Conservation (phyloP, 1,139 yeast species). For the Wickerhamomyces sp. region DNA sequence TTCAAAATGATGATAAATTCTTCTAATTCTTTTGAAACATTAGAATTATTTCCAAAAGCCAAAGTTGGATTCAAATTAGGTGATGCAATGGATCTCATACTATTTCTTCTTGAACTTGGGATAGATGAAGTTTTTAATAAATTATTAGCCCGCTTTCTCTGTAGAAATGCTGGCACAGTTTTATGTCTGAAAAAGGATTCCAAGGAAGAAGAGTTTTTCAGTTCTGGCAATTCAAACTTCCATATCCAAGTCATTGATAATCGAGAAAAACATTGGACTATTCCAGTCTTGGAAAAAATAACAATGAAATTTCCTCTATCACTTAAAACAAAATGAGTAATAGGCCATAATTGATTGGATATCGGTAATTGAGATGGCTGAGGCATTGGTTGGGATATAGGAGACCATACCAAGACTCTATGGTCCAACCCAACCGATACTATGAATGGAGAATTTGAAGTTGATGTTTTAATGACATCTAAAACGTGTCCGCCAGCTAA, state of each 20-base stretch:
- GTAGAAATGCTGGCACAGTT: conserved; percentile 46
- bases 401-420: conserved; percentile 70
- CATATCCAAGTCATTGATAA: conserved; percentile 48
- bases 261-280: conserved; percentile 58
- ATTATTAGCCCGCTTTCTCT: conserved; percentile 36
- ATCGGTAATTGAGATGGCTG: conserved; percentile 41
- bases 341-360: conserved; percentile 59
- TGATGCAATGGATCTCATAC: conserved; percentile 25
- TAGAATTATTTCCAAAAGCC: conserved; percentile 19
- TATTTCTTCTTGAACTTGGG: conserved; percentile 26
- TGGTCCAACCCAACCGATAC: conserved; percentile 75
- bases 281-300: conserved; percentile 47
- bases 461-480: conserved; percentile 56
- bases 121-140: conserved; percentile 5
- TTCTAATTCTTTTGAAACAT: conserved; percentile 21
- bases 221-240: conserved; percentile 35
- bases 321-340: conserved; percentile 56
- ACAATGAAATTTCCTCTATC: conserved; percentile 58
- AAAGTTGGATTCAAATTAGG: conserved; percentile 16
- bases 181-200: conserved; percentile 58
- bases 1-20: conserved; percentile 37
- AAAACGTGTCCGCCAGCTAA: conserved; percentile 48
- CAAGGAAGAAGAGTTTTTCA: conserved; percentile 35
- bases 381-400: conserved; percentile 44
- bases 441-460: conserved; percentile 55